Percentiles rank a stretch among this genome's conserved stretches.
Evolutionary conservation across 768 basidiomycete species (phyloP).

Genomic region (Lyophyllum shimeji): DNA sequence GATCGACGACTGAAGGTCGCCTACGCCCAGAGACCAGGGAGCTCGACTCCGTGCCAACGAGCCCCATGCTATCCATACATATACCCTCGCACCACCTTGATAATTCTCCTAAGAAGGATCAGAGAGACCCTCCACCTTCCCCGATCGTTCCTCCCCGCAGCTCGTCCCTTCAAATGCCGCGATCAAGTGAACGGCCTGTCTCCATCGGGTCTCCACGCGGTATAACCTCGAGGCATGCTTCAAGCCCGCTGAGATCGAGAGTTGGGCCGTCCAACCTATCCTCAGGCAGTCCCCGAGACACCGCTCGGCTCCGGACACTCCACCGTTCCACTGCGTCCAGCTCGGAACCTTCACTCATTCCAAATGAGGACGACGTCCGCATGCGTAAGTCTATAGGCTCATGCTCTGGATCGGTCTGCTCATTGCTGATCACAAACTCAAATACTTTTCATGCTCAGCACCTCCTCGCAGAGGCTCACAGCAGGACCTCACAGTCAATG

Average conservation of each 20-base stretch:
- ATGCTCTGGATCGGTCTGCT: background rate
- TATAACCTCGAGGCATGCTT: conserved; percentile 33
- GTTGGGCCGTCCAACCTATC: conserved; percentile 31
- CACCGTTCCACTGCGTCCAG: conserved; percentile 74
- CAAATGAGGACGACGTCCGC: conserved; percentile 48
- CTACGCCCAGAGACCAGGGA: conserved; percentile 21
- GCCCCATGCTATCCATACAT: conserved; percentile 30
- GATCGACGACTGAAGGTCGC: conserved; percentile 34
- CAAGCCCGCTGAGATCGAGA: conserved; percentile 45
- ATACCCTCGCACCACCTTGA: conserved; percentile 25
- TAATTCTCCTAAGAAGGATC: conserved; percentile 21
- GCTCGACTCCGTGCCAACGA: conserved; percentile 13
- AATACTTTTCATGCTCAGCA: conserved; percentile 11
- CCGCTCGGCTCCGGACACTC: conserved; percentile 54
- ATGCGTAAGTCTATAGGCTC: conserved; percentile 37
- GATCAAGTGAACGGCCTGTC: conserved; percentile 23
- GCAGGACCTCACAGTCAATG: conserved; percentile 56
- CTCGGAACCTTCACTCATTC: conserved; percentile 80
- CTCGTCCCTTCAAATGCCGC: conserved; percentile 45
- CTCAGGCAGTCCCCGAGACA: conserved; percentile 28
- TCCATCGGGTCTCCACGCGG: conserved; percentile 31
- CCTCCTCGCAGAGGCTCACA: conserved; percentile 40
- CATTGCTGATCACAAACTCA: background rate
- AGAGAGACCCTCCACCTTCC: conserved; percentile 14
- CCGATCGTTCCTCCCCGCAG: conserved; percentile 50